phyloP scores from a whole-genome alignment of 106 monocot genomes.

The Narthecium ossifragum region DNA sequence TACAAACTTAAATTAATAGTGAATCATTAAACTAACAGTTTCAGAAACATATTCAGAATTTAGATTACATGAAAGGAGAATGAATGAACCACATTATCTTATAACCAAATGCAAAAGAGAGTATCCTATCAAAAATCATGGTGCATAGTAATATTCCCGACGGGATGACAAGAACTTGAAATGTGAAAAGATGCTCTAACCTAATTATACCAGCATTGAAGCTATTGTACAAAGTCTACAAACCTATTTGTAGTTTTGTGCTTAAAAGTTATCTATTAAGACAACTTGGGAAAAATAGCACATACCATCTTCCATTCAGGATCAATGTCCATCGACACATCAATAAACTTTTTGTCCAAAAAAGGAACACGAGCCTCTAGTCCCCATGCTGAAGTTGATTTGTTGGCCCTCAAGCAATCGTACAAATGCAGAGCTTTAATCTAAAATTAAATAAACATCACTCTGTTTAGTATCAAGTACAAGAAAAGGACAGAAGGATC shows the following conservation, averaged over 20 bases:
- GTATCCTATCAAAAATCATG: too few species aligned
- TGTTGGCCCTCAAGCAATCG: slow-evolving; percentile 45
- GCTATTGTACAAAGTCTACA: neutral
- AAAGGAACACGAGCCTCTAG: slow-evolving; percentile 44
- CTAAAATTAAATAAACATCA: slow-evolving; percentile 4
- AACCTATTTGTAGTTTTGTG: too few species aligned
- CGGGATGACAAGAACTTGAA: too few species aligned
- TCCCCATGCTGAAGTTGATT: slow-evolving; percentile 42
- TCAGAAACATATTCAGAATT: too few species aligned
- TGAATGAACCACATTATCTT: too few species aligned
- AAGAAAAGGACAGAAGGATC: neutral
- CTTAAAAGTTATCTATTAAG: neutral
- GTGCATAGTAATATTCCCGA: too few species aligned
- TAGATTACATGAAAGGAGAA: too few species aligned
- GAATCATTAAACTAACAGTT: too few species aligned
- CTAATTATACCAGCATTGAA: too few species aligned
- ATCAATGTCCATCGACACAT: slow-evolving; percentile 41
- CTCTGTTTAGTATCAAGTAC: neutral
- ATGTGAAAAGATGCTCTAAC: too few species aligned
- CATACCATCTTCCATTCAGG: slow-evolving; percentile 51
- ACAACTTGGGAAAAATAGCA: neutral
- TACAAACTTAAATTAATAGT: too few species aligned
- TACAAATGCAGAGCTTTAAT: slow-evolving; percentile 49
- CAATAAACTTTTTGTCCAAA: slow-evolving; percentile 31
- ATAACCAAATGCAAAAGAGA: too few species aligned